phyloP scores from a whole-genome alignment of 1,284 basidiomycete genomes.

The Caloboletus firmus region DNA sequence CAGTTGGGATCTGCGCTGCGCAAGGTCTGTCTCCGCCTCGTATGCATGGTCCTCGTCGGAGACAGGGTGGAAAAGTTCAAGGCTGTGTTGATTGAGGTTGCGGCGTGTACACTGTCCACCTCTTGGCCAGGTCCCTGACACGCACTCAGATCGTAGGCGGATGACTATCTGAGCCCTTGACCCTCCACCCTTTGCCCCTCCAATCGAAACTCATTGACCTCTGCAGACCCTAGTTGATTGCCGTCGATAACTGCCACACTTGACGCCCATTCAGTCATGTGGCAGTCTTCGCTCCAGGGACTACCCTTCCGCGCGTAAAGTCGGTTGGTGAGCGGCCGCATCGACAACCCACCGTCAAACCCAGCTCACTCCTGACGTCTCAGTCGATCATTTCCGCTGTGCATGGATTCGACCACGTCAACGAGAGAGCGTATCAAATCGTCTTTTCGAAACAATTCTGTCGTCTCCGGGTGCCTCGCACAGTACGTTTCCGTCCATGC shows the following conservation, averaged over 20 bases:
- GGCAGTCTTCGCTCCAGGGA: neutral
- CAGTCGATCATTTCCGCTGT: constrained; percentile 18
- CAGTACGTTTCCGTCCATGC: neutral
- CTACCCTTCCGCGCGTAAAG: neutral
- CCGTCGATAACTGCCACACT: constrained; percentile 21
- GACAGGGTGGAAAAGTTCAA: neutral
- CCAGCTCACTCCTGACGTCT: constrained; percentile 1
- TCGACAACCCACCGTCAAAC: neutral
- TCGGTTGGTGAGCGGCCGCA: neutral
- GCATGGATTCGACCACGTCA: constrained; percentile 2
- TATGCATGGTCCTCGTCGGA: neutral
- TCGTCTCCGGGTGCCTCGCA: constrained; percentile 5
- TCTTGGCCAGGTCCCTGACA: constrained; percentile 23
- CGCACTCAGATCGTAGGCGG: constrained; percentile 8
- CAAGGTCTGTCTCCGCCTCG: neutral
- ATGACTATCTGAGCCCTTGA: constrained; percentile 12
- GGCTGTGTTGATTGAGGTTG: neutral
- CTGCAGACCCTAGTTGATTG: neutral
- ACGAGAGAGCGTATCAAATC: neutral
- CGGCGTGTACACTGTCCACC: constrained; percentile 10
- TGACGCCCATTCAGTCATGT: neutral
- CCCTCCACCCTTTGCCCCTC: constrained; percentile 16
- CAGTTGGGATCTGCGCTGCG: neutral
- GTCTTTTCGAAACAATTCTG: neutral
- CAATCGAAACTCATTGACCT: neutral